Evolutionary conservation across 2,329 filamentous ascomycete species (phyloP).

Genomic region (Tolypocladium endophyticum): DNA sequence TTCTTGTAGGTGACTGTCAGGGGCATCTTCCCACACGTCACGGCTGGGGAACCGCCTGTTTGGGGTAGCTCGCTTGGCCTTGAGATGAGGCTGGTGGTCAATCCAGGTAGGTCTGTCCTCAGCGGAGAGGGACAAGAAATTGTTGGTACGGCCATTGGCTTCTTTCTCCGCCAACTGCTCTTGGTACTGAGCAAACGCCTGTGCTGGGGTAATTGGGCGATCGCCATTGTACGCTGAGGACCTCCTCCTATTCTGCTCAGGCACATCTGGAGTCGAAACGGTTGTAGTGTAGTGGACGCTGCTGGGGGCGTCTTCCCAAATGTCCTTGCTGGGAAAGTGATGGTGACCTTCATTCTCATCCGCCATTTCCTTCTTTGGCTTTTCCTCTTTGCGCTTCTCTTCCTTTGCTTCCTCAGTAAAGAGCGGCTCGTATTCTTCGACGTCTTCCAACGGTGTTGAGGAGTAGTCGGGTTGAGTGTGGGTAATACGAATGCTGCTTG

Average conservation of each 20-base stretch:
- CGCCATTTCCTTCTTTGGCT: conserved; percentile 17
- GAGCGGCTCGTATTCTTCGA: conserved; percentile 89
- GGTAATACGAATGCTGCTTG: conserved; percentile 45
- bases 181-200: conserved; percentile 55
- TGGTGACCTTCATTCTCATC: conserved; percentile 47
- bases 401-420: conserved; percentile 70
- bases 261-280: conserved; percentile 64
- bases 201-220: conserved; percentile 45
- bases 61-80: conserved; percentile 43
- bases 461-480: conserved; percentile 41
- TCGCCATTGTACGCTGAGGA: conserved; percentile 16
- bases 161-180: conserved; percentile 55
- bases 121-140: conserved; percentile 15
- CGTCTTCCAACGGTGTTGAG: conserved; percentile 69
- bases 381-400: conserved; percentile 24
- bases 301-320: conserved; percentile 93
- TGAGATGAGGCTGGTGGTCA: conserved; percentile 36
- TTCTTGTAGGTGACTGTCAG: conserved; percentile 70
- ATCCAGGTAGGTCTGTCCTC: conserved; percentile 32
- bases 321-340: conserved; percentile 83
- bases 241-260: conserved; percentile 26
- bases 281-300: conserved; percentile 71
- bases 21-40: conserved; percentile 91
- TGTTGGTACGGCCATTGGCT: conserved; percentile 16
- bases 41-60: conserved; percentile 75